phyloP scores from a whole-genome alignment of 768 basidiomycete genomes.

The Flagelloscypha sp. region DNA sequence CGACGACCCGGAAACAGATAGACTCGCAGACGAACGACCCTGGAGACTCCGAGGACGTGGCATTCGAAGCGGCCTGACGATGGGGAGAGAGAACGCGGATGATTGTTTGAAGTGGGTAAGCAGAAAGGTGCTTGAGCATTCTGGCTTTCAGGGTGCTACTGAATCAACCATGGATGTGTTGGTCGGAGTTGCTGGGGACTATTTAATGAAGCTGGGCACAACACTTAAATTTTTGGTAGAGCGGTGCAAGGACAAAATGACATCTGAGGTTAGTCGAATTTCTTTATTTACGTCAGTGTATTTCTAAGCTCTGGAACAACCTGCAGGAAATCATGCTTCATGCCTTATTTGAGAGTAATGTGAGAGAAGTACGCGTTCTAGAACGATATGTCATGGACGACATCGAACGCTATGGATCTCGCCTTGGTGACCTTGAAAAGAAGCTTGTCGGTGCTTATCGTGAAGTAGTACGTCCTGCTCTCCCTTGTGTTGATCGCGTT shows the following conservation, averaged over 20 bases:
- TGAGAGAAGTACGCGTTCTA: slow-evolving; percentile 66
- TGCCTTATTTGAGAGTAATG: slow-evolving; percentile 84
- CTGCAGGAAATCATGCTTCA: slow-evolving; percentile 89
- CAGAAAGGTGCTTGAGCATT: slow-evolving; percentile 77
- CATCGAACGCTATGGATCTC: slow-evolving; percentile 69
- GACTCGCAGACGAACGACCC: slow-evolving; percentile 57
- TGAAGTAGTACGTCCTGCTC: slow-evolving; percentile 52
- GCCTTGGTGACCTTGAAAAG: slow-evolving; percentile 74
- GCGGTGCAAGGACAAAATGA: slow-evolving; percentile 73
- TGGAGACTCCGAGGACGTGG: slow-evolving; percentile 33
- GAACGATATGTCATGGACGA: slow-evolving; percentile 88
- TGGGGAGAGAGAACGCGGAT: slow-evolving; percentile 51
- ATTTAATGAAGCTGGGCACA: slow-evolving; percentile 76
- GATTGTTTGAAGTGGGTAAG: slow-evolving; percentile 68
- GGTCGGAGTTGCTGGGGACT: slow-evolving; percentile 69
- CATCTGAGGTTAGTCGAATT: slow-evolving; percentile 58
- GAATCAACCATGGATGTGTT: slow-evolving; percentile 70
- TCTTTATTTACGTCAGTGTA: slow-evolving; percentile 6
- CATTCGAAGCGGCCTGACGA: slow-evolving; percentile 27
- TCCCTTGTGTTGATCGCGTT: not conserved
- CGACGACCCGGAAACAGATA: too few species aligned
- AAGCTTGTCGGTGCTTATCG: slow-evolving; percentile 79
- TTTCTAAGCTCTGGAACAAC: not conserved
- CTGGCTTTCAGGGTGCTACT: slow-evolving; percentile 87
- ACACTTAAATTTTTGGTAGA: slow-evolving; percentile 79